Conservation (phyloP, 2,329 filamentous ascomycete species). For the Phialemonium atrogriseum region DNA sequence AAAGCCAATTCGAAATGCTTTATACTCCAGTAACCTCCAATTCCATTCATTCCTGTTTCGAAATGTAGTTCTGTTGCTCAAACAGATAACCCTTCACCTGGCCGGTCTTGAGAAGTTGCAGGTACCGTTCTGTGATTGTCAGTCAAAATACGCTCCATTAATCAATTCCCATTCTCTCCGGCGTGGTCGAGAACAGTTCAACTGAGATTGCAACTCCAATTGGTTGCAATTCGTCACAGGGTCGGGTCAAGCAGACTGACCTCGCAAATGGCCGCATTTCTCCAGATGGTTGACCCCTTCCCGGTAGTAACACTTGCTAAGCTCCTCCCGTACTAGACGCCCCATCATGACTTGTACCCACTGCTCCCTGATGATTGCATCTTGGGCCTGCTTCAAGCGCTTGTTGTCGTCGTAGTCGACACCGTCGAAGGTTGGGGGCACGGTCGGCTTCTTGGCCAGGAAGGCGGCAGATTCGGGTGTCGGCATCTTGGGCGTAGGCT, state of each 20-base stretch:
- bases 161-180: no score
- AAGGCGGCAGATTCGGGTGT: constrained; percentile 77
- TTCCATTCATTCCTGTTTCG: constrained; percentile 33
- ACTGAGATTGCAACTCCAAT: no score
- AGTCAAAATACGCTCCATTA: no score
- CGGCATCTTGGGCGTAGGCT: constrained; percentile 48
- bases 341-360: constrained; percentile 91
- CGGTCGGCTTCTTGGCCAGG: constrained; percentile 75
- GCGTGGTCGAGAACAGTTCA: no score
- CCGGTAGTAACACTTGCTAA: constrained; percentile 76
- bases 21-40: not conserved
- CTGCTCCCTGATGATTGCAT: constrained; percentile 75
- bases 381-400: constrained; percentile 73
- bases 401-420: constrained; percentile 81
- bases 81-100: constrained; percentile 75
- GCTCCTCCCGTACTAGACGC: constrained; percentile 69
- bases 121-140: constrained; percentile 57
- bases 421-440: constrained; percentile 75
- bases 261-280: constrained; percentile 75
- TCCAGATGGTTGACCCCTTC: constrained; percentile 84
- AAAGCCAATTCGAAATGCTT: no score
- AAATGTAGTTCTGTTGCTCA: constrained; percentile 68
- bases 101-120: constrained; percentile 67
- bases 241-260: constrained; percentile 56
- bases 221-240: no score